phyloP scores from a whole-genome alignment of 352 stramenopile species.

The Globisporangium parvum region DNA sequence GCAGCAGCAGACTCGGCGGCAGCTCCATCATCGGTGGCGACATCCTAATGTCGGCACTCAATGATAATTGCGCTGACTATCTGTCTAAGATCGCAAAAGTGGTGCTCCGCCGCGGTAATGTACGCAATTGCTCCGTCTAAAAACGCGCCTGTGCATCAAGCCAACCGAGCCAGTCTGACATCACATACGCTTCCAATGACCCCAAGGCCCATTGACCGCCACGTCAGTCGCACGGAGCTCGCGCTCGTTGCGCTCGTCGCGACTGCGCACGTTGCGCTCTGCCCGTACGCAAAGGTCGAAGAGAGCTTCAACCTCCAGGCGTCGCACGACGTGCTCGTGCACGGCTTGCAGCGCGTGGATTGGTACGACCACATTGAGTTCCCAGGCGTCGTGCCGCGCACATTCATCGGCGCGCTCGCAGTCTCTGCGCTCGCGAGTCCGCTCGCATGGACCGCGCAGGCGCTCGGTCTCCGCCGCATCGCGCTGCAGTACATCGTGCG shows the following conservation, averaged over 20 bases:
- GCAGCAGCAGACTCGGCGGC: slow-evolving; percentile 45
- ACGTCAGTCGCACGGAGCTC: not conserved
- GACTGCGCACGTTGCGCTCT: slow-evolving; percentile 43
- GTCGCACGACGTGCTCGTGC: slow-evolving; percentile 93
- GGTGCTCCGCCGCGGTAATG: not conserved
- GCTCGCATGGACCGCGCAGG: slow-evolving; percentile 23
- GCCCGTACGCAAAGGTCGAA: slow-evolving; percentile 91
- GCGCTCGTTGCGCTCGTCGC: slow-evolving; percentile 18
- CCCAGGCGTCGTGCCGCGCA: slow-evolving; percentile 97
- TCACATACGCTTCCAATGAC: not conserved
- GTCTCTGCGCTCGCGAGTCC: slow-evolving; percentile 47
- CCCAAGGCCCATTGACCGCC: no score
- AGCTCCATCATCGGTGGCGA: slow-evolving; percentile 17
- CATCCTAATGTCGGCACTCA: no score
- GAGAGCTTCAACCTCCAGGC: slow-evolving; percentile 99
- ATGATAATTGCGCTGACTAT: not conserved
- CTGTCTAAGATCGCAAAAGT: not conserved
- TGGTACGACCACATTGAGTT: slow-evolving; percentile 97
- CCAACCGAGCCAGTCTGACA: not conserved
- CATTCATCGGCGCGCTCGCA: slow-evolving; percentile 90
- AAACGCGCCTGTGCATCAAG: not conserved
- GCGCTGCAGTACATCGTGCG: slow-evolving; percentile 56
- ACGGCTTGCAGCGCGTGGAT: slow-evolving; percentile 35
- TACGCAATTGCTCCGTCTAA: not conserved
- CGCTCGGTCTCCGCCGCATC: slow-evolving; percentile 32